A percentile compares a stretch with the other conserved stretches of the same genome.
These are phyloP conservation scores for Jaminaea rosea DNA, from an alignment of 1,284 basidiomycete genomes.

Conservation along the genomic window DNA sequence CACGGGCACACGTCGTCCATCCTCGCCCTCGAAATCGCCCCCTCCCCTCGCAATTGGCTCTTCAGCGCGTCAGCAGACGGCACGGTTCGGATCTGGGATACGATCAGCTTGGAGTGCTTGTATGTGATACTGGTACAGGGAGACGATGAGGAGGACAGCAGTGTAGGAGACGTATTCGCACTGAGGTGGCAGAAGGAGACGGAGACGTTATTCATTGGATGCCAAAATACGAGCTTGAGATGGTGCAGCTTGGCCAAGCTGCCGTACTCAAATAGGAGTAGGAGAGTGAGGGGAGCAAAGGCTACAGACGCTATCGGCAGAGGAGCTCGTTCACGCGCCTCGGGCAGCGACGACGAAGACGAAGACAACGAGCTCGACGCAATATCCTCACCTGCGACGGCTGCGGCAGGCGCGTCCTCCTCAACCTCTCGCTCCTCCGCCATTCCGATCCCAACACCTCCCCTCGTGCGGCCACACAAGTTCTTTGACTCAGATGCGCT, in stretches of 20 bases:
- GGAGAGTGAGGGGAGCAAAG: background rate
- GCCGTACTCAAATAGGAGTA: too few species aligned
- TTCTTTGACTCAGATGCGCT: conserved; percentile 33
- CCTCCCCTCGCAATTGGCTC: conserved; percentile 50
- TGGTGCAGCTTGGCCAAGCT: background rate
- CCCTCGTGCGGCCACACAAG: conserved; percentile 30
- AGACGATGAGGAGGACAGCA: conserved; percentile 48
- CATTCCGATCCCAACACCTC: background rate
- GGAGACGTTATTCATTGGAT: conserved; percentile 70
- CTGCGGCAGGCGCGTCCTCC: too few species aligned
- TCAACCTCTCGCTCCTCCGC: too few species aligned
- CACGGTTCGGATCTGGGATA: conserved; percentile 68
- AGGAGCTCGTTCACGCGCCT: background rate
- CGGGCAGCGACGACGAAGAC: too few species aligned
- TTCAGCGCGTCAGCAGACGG: conserved; percentile 32
- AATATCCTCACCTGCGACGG: too few species aligned
- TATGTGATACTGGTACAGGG: conserved; percentile 61
- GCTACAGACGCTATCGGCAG: background rate
- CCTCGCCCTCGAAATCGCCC: conserved; percentile 67
- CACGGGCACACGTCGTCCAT: conserved; percentile 75
- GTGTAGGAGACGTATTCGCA: conserved; percentile 71
- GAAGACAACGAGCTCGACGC: too few species aligned
- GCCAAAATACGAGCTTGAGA: conserved; percentile 62
- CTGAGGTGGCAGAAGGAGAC: conserved; percentile 66
- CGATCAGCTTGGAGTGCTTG: conserved; percentile 75